phyloP scores from a whole-genome alignment of 352 stramenopile species.

The Phytopythium aichiense region DNA sequence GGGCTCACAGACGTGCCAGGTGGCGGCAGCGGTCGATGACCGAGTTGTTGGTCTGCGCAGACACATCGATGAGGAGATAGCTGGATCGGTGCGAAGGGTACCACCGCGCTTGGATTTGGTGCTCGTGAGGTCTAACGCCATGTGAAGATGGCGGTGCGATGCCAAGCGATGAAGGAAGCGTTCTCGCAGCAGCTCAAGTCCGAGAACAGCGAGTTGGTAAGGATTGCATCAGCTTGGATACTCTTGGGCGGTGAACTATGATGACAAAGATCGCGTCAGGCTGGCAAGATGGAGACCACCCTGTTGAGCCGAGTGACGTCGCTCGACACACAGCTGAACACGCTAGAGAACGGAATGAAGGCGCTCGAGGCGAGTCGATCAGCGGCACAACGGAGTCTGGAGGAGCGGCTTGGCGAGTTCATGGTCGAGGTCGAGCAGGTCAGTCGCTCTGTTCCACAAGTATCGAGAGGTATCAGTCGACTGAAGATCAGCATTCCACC shows the following conservation, averaged over 20 bases:
- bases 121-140: not conserved
- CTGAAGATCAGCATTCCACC: not conserved
- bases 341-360: not conserved
- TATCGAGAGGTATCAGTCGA: not conserved
- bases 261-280: not conserved
- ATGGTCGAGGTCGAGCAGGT: not conserved
- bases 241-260: no score
- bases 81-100: not conserved
- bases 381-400: not conserved
- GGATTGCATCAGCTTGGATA: not conserved
- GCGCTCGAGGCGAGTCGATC: conserved; percentile 12
- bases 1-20: not conserved
- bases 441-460: not conserved
- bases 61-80: not conserved
- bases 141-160: not conserved
- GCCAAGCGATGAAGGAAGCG: not conserved
- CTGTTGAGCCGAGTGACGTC: not conserved
- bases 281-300: not conserved
- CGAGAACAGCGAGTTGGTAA: not conserved
- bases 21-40: not conserved
- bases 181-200: conserved; percentile 11
- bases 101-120: not conserved
- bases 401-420: conserved; percentile 11
- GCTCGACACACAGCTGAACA: conserved; percentile 6
- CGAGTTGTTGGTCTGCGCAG: not conserved